A percentile compares a stretch with the other conserved stretches of the same genome.
phyloP scores from a whole-genome alignment of 2,329 filamentous ascomycete species.

The Exophiala lecanii-corni region DNA sequence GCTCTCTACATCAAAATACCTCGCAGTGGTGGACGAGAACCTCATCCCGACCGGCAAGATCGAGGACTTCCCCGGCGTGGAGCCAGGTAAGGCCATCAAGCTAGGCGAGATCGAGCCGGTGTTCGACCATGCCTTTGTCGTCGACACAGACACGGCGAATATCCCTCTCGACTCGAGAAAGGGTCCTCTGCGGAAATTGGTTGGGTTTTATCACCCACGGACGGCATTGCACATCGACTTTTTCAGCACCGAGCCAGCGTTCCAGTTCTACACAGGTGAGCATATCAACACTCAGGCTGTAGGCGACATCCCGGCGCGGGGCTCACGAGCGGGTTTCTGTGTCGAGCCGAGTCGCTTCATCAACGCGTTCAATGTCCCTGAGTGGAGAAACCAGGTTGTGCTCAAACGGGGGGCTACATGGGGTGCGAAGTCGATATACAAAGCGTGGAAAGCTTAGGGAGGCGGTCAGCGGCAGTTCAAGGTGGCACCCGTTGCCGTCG shows the following conservation, averaged over 20 bases:
- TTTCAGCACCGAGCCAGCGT: conserved; percentile 85
- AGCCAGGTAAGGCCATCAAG: conserved; percentile 63
- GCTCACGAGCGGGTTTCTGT: conserved; percentile 73
- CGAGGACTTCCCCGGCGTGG: conserved; percentile 58
- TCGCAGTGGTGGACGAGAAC: conserved; percentile 66
- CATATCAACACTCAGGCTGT: conserved; percentile 70
- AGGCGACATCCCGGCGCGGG: conserved; percentile 57
- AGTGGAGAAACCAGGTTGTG: conserved; percentile 73
- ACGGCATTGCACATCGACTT: conserved; percentile 80
- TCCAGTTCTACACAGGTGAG: conserved; percentile 94
- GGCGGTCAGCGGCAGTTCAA: not conserved
- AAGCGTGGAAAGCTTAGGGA: conserved; percentile 61
- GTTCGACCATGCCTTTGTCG: conserved; percentile 87
- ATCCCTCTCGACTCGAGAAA: conserved; percentile 64
- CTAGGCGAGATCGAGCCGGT: conserved; percentile 67
- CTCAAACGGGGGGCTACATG: conserved; percentile 82
- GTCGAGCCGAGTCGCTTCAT: conserved; percentile 89
- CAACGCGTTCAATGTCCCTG: conserved; percentile 76
- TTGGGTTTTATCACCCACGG: conserved; percentile 67
- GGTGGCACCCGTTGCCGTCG: no score
- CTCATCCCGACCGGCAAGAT: conserved; percentile 68
- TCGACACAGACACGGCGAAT: conserved; percentile 57
- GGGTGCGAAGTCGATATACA: conserved; percentile 76
- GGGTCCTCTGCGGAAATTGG: conserved; percentile 60
- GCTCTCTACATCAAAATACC: conserved; percentile 58